Evolutionary conservation across 2,329 filamentous ascomycete genomes (phyloP), one percentile per base, ranked within the genome.

Genomic region (Catunica adiposa): DNA sequence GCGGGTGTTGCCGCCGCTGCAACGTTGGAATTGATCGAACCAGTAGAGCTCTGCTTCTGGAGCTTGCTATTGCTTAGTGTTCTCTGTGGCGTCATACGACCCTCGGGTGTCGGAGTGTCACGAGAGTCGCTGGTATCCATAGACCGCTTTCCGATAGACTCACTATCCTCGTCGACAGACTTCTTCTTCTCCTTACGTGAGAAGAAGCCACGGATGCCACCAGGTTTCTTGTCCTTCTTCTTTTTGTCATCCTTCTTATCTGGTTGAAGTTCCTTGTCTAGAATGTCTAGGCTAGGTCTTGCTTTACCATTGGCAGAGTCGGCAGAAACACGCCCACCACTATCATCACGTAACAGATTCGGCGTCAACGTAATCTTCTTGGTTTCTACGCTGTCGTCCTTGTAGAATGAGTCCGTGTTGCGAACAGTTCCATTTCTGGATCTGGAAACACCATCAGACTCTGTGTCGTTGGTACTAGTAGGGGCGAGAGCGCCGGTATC

Each of bases 301-400:
- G 75, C 71, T 66, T 77, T 79, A 58, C 66, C 63, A 62, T 73
- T 80, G 61, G 70, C 71, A 1, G 68, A 70, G 22, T 71, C 69
- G 9, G 64, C 65, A 1, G 69, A 70, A 74, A 90, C 66, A 70
- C 73, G 67, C 71, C 77, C 58, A 42, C 73, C 69, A 61, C 73
- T 76, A 62, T 96, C 89, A 61, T 97, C 90, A 44, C 90, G 82
- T 42, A 97, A 72, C 54, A 98, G 71, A 62, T 94, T 94, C 1
- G 92, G 92, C 2, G 92, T 98, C 47, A 98, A 77, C 0, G 89
- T 94, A 62, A 98, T 97, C 71, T 97, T 97, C 68, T 94, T 89
- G 2, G 92, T 96, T 68, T 97, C 92, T 38, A 88, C 84, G 31
- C 80, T 88, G 64, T 98, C 90, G 64, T 97, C 92, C 68, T 89